These are phyloP conservation scores for Nitzschia sp. DNA, from an alignment of 108 stramenopile species.

Conservation along the genomic window DNA sequence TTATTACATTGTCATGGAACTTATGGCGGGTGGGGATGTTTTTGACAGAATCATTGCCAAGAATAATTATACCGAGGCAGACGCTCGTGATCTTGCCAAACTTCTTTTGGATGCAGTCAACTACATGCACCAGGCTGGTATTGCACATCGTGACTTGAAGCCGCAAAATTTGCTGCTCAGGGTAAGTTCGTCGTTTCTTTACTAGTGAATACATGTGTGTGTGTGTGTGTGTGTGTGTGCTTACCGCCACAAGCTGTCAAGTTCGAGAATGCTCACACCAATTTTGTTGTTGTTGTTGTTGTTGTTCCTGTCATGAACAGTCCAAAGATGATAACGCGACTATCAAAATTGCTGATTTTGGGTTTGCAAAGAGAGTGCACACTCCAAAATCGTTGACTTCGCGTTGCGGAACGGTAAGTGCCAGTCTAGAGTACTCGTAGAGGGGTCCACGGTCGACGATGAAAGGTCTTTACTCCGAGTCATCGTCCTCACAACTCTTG, in stretches of 20 bases:
- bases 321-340: slow-evolving; percentile 61
- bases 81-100: slow-evolving; percentile 85
- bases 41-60: slow-evolving; percentile 92
- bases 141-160: slow-evolving; percentile 94
- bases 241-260: no score
- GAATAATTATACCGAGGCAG: slow-evolving; percentile 90
- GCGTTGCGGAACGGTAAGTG: slow-evolving; percentile 76
- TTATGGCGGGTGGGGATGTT: slow-evolving; percentile 92
- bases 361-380: slow-evolving; percentile 84
- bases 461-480: background rate
- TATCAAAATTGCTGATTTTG: slow-evolving; percentile 96
- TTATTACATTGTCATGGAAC: slow-evolving; percentile 92
- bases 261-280: no score
- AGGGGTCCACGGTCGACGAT: no score
- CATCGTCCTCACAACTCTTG: background rate
- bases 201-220: no score
- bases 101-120: slow-evolving; percentile 74
- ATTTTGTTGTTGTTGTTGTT: no score
- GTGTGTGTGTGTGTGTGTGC: no score
- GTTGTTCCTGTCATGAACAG: slow-evolving; percentile 9
- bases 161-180: slow-evolving; percentile 92
- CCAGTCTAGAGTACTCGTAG: background rate
- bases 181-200: slow-evolving; percentile 39
- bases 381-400: slow-evolving; percentile 77
- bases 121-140: slow-evolving; percentile 75